Base-by-base conservation (phyloP, 495 filamentous ascomycete species). In the Trichoderma gamsii region DNA sequence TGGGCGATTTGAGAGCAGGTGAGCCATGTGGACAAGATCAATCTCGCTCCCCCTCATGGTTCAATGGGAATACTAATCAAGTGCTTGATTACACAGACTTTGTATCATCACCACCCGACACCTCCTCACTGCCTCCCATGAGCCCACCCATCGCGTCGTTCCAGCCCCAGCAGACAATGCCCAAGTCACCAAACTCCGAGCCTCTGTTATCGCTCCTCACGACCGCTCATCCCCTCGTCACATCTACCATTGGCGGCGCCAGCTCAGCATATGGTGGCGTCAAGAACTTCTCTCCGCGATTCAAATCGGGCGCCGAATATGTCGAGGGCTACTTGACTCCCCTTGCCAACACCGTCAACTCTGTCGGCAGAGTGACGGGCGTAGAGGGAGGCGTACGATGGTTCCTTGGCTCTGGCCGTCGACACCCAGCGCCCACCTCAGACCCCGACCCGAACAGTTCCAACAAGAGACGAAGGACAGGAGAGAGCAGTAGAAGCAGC, bases 1-100 rank as follows among this genome's bases (percentile, higher is more conserved):
- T 97, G 25, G 90, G 90, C 44, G 90, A 92, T 67, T 83, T 97
- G 66, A 87, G 91, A 76, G 88, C 91, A 73, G 91, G 93, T 96
- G 75, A 77, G 83, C 35, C 7, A 6, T 38, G 2, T 38, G 0
- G 56, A 63, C 51, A 67, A 6, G 44, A 65, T 63, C n/a, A 65
- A 69, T 44, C 68, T 21, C 25, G 43, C 68, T 29, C 29, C 29
- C 29, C 25, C 68, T 65, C 21, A 56, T 68, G 61, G 49, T 69
- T 69, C 43, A 46, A 46, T 13, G 9, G 3, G 68, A 52, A 52
- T 65, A 46, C 72, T 72, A 32, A 61, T 61, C 56, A 52, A 72
- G 49, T 64, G 51, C 66, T 25, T 70, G 46, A 29, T 63, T 56
- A 23, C 70, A 51, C 27, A 87, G 83, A 87, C 74, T 85, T 85